Percentiles rank a stretch among this genome's conserved stretches.
Conservation (phyloP, 208 protist species). For the Leishmania mexicana region DNA sequence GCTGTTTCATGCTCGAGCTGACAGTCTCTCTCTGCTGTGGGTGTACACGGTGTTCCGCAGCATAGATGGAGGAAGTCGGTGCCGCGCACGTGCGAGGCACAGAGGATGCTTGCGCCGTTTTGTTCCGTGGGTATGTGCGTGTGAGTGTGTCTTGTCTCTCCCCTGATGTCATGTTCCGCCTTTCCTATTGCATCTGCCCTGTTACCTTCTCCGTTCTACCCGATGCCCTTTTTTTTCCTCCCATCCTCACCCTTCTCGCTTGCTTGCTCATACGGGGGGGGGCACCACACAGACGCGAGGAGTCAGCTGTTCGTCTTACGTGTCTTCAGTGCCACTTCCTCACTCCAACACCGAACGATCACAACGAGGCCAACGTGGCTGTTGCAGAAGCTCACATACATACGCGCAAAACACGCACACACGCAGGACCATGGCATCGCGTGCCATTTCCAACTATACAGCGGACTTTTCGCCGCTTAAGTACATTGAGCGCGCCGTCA, state of each 20-base stretch:
- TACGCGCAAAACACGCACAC: not conserved
- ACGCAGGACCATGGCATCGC: slow-evolving; percentile 16
- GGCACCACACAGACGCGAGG: not conserved
- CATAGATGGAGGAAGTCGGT: not conserved
- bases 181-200: not conserved
- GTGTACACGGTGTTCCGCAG: not conserved
- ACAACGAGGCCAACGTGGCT: not conserved
- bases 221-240: not conserved
- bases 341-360: not conserved
- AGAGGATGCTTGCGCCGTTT: not conserved
- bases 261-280: not conserved
- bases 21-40: not conserved
- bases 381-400: not conserved
- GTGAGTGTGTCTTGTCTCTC: not conserved
- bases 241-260: not conserved
- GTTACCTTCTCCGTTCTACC: not conserved
- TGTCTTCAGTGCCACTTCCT: not conserved
- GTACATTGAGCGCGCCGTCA: slow-evolving; percentile 69
- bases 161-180: not conserved
- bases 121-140: not conserved
- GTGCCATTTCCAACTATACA: slow-evolving; percentile 29
- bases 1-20: not conserved
- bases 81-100: not conserved
- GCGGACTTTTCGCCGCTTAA: slow-evolving; percentile 56
- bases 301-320: not conserved